Conservation (phyloP, 2,329 filamentous ascomycete species). For the Colletotrichum eleusines region DNA sequence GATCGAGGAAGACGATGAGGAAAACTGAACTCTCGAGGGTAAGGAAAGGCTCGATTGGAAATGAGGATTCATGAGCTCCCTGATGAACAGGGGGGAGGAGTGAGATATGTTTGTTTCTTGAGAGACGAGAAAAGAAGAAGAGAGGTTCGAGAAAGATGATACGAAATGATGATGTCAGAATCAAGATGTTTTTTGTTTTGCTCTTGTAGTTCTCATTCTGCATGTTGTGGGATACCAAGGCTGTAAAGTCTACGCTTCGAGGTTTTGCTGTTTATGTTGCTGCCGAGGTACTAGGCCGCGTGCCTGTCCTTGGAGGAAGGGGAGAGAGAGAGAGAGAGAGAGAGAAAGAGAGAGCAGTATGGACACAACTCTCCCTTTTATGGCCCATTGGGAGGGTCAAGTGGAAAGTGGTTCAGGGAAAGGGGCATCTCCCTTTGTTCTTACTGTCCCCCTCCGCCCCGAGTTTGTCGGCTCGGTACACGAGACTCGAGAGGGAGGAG, state of each 20-base stretch:
- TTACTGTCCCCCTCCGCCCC: neutral
- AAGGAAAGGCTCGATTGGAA: conserved; percentile 6
- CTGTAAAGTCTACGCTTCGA: conserved; percentile 2
- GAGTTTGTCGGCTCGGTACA: neutral
- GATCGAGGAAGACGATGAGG: conserved; percentile 80
- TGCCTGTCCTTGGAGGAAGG: neutral
- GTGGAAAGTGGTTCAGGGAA: neutral
- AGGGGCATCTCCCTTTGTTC: neutral
- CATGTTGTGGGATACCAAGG: conserved; percentile 22
- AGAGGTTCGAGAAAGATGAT: conserved; percentile 2
- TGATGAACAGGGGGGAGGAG: neutral
- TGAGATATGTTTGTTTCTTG: neutral
- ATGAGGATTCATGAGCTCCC: conserved; percentile 9
- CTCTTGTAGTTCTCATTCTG: neutral
- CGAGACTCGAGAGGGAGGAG: no score
- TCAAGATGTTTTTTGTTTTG: conserved; percentile 4
- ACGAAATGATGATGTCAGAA: conserved; percentile 17
- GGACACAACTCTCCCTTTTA: neutral
- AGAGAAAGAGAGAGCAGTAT: neutral
- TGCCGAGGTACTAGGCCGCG: neutral
- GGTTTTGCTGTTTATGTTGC: neutral
- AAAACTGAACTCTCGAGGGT: conserved; percentile 50
- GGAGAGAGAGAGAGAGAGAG: neutral
- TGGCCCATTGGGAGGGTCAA: neutral
- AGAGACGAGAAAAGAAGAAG: conserved; percentile 2